phyloP scores from a whole-genome alignment of 371 early-diverging fungal species.

The Syncephalastrum racemosum region DNA sequence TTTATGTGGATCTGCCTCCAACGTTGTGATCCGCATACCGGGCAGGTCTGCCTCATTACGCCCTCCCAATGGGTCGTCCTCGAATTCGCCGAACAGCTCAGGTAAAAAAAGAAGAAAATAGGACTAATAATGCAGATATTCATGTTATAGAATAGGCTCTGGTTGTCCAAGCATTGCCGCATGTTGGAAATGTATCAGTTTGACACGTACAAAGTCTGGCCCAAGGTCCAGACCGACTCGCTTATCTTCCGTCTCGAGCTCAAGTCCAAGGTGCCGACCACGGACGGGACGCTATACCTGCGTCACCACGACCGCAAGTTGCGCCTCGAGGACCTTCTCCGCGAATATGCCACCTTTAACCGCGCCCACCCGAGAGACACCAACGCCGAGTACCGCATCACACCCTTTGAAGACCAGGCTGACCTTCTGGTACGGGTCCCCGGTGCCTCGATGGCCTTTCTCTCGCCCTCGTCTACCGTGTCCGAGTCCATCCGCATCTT shows the following conservation, averaged over 20 bases:
- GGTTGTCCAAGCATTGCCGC: conserved; percentile 59
- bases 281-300: conserved; percentile 26
- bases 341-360: conserved; percentile 23
- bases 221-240: conserved; percentile 66
- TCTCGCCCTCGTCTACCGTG: conserved; percentile 49
- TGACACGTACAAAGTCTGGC: conserved; percentile 69
- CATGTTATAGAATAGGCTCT: conserved; percentile 31
- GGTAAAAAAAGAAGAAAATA: conserved; percentile 20
- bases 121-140: background rate
- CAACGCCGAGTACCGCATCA: conserved; percentile 7
- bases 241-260: conserved; percentile 55
- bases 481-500: conserved; percentile 37
- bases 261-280: background rate
- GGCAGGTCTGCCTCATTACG: conserved; percentile 46
- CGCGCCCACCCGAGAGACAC: background rate
- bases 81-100: conserved; percentile 59
- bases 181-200: conserved; percentile 61
- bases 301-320: conserved; percentile 41
- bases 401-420: conserved; percentile 12
- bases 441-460: conserved; percentile 50
- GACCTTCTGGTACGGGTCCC: conserved; percentile 12
- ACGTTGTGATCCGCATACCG: conserved; percentile 34
- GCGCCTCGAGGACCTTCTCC: conserved; percentile 18
- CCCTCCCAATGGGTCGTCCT: conserved; percentile 68
- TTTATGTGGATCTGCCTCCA: conserved; percentile 49